phyloP scores from a whole-genome alignment of 306 rosid genomes.

The Biancaea sappan region DNA sequence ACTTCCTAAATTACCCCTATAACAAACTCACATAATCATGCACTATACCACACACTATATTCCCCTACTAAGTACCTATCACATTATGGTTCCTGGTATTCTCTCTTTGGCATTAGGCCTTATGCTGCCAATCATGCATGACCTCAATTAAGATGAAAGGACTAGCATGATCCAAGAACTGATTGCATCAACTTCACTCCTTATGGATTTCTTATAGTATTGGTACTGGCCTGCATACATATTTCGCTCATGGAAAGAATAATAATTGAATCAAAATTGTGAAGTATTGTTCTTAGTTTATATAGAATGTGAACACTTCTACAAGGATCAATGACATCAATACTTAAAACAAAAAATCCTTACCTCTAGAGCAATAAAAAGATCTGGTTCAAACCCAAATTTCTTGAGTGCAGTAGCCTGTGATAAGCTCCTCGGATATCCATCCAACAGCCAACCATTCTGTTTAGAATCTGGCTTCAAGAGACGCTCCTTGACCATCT shows the following conservation, averaged over 20 bases:
- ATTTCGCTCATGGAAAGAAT: background rate
- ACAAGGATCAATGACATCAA: background rate
- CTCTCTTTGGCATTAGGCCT: constrained; percentile 12
- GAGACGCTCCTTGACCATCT: constrained; percentile 93
- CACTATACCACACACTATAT: too few species aligned
- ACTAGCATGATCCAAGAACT: background rate
- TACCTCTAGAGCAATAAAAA: constrained; percentile 84
- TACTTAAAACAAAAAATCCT: constrained; percentile 14
- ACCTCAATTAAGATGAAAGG: background rate
- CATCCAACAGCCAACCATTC: constrained; percentile 96
- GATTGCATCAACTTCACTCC: background rate
- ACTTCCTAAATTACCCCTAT: too few species aligned
- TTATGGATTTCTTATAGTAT: background rate
- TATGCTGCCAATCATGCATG: background rate
- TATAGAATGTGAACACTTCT: background rate
- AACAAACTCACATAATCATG: too few species aligned
- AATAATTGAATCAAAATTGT: background rate
- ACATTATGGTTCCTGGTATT: background rate
- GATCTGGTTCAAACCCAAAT: constrained; percentile 70
- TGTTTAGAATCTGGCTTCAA: constrained; percentile 63
- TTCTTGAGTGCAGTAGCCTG: constrained; percentile 77
- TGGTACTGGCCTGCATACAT: background rate
- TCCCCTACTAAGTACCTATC: too few species aligned
- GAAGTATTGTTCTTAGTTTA: background rate
- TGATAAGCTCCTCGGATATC: constrained; percentile 92